These are phyloP conservation scores for Arthrobotrys iridis DNA, from an alignment of 2,329 filamentous ascomycete genomes.

Conservation along the genomic window DNA sequence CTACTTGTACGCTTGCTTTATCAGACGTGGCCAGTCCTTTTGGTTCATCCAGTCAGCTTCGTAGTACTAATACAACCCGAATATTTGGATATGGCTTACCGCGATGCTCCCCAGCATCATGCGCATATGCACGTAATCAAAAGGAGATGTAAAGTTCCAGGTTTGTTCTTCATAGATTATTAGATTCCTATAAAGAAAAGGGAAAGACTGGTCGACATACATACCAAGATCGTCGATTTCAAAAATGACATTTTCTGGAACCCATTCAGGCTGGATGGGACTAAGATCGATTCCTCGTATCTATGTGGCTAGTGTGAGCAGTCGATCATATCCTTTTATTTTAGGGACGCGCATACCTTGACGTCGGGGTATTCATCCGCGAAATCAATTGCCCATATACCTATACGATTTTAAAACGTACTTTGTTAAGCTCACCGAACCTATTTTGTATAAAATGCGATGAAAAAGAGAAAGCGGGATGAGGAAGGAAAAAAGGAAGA, in stretches of 20 bases:
- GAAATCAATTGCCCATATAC: conserved; percentile 53
- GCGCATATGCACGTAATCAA: conserved; percentile 50
- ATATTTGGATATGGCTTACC: conserved; percentile 11
- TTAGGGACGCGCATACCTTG: conserved; percentile 8
- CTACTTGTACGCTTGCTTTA: conserved; percentile 52
- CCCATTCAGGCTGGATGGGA: conserved; percentile 59
- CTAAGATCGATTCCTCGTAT: conserved; percentile 61
- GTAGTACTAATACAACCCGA: neutral
- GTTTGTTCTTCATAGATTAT: conserved; percentile 11
- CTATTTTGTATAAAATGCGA: neutral
- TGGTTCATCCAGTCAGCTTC: neutral
- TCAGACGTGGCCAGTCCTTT: conserved; percentile 44
- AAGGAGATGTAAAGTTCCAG: conserved; percentile 44
- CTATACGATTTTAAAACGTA: neutral
- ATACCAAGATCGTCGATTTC: conserved; percentile 70
- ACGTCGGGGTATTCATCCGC: conserved; percentile 48
- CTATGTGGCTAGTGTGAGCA: neutral
- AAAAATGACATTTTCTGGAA: conserved; percentile 71
- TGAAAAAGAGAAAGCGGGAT: too few relatives aligned
- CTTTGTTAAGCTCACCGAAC: neutral
- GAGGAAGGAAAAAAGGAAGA: neutral
- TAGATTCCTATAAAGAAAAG: neutral
- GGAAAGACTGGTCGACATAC: neutral
- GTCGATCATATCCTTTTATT: neutral
- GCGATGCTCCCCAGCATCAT: conserved; percentile 52